Percentiles rank a stretch among this genome's conserved stretches.
Conservation (phyloP, 1,284 basidiomycete species). For the Schizopora paradoxa region DNA sequence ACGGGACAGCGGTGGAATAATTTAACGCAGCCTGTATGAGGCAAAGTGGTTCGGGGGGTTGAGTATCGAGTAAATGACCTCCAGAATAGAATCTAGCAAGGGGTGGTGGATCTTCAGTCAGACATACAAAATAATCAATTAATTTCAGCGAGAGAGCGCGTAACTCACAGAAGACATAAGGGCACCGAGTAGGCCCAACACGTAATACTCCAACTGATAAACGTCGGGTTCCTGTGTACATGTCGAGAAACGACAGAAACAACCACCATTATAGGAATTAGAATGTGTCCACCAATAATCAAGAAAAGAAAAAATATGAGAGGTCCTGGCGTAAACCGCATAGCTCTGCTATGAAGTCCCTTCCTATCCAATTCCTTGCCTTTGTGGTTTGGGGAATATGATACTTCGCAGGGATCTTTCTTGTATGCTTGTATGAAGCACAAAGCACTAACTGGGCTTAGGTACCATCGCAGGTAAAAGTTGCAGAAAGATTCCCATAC, state of each 20-base stretch:
- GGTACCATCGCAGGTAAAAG: too few relatives aligned
- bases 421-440: too few relatives aligned
- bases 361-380: too few relatives aligned
- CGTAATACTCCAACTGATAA: slow-evolving; percentile 14
- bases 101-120: background rate
- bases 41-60: background rate
- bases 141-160: background rate
- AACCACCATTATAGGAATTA: slow-evolving; percentile 10
- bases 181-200: slow-evolving; percentile 14
- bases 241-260: slow-evolving; percentile 2
- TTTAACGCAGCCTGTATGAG: background rate
- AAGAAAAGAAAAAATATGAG: slow-evolving; percentile 13
- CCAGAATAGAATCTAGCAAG: slow-evolving; percentile 1
- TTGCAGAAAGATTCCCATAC: too few relatives aligned
- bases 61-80: background rate
- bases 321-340: too few relatives aligned
- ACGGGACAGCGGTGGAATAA: slow-evolving; percentile 4
- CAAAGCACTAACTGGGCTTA: too few relatives aligned
- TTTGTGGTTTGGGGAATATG: too few relatives aligned
- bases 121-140: background rate
- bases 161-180: slow-evolving; percentile 14
- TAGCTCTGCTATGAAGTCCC: too few relatives aligned
- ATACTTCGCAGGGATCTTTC: too few relatives aligned
- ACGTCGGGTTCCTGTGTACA: slow-evolving; percentile 8
- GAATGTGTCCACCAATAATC: slow-evolving; percentile 14